phyloP scores from a whole-genome alignment of 2,329 filamentous ascomycete species.

The Hypoxylon sp. region DNA sequence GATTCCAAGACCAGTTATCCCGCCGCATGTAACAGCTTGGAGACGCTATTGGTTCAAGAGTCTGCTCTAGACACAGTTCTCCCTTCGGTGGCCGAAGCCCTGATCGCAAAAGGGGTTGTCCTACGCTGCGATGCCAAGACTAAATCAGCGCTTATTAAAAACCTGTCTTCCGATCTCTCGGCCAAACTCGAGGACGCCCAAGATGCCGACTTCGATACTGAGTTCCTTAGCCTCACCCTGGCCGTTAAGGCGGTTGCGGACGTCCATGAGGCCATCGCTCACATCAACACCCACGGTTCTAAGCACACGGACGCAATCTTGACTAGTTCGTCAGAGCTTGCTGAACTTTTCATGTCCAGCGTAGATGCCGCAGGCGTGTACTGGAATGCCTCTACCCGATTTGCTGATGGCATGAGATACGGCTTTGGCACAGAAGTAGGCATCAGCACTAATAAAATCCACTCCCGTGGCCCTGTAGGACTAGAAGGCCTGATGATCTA shows the following conservation, averaged over 20 bases:
- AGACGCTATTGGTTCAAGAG: constrained; percentile 89
- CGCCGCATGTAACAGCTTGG: constrained; percentile 94
- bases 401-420: constrained; percentile 97
- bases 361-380: constrained; percentile 94
- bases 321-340: constrained; percentile 76
- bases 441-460: constrained; percentile 99
- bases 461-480: constrained; percentile 92
- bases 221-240: constrained; percentile 88
- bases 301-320: constrained; percentile 95
- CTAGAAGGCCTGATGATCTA: constrained; percentile 97
- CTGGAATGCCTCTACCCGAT: constrained; percentile 95
- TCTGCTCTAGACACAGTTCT: constrained; percentile 76
- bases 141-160: constrained; percentile 72
- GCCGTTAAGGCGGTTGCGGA: constrained; percentile 84
- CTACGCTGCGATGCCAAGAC: constrained; percentile 83
- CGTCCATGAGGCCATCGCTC: constrained; percentile 80
- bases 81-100: constrained; percentile 78
- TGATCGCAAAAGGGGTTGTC: constrained; percentile 82
- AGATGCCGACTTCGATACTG: constrained; percentile 84
- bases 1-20: constrained; percentile 97
- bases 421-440: constrained; percentile 98
- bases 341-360: constrained; percentile 85
- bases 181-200: constrained; percentile 74
- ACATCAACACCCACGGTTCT: constrained; percentile 94
- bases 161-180: constrained; percentile 59